phyloP scores from a whole-genome alignment of 2,329 filamentous ascomycete genomes.

The Aspergillus transmontanensis region DNA sequence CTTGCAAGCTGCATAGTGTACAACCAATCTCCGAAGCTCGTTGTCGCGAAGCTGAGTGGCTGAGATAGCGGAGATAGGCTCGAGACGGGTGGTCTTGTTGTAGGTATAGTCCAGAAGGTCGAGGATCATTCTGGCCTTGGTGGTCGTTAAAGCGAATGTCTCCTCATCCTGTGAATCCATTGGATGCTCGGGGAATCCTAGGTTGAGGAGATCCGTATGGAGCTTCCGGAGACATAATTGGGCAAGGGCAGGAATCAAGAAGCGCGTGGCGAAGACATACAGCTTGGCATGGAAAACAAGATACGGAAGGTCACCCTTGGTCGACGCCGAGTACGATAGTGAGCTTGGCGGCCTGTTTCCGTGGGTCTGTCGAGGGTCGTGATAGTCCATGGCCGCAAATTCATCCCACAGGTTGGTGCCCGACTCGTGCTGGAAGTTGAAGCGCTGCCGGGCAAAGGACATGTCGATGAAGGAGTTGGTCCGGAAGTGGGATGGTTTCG shows the following conservation, averaged over 20 bases:
- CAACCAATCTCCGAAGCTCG: constrained; percentile 43
- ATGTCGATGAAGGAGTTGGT: constrained; percentile 34
- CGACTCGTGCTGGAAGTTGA: constrained; percentile 30
- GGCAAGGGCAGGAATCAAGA: constrained; percentile 43
- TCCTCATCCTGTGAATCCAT: constrained; percentile 23
- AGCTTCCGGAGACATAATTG: constrained; percentile 45
- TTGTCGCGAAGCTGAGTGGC: constrained; percentile 42
- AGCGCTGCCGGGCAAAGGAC: constrained; percentile 39
- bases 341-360: constrained; percentile 13
- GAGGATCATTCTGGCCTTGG: constrained; percentile 38
- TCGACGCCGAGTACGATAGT: constrained; percentile 14
- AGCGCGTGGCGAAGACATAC: constrained; percentile 47
- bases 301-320: constrained; percentile 35
- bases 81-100: constrained; percentile 41
- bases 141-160: constrained; percentile 26
- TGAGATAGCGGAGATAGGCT: constrained; percentile 39
- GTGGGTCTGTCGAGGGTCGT: constrained; percentile 24
- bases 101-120: constrained; percentile 44
- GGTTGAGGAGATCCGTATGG: constrained; percentile 38
- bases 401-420: constrained; percentile 43
- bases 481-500: constrained; percentile 5
- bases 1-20: constrained; percentile 45
- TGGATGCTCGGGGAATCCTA: constrained; percentile 28
- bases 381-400: constrained; percentile 40
- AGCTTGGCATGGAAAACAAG: constrained; percentile 48